phyloP scores from a whole-genome alignment of 371 early-diverging fungal species.

The Mortierella sp. region DNA sequence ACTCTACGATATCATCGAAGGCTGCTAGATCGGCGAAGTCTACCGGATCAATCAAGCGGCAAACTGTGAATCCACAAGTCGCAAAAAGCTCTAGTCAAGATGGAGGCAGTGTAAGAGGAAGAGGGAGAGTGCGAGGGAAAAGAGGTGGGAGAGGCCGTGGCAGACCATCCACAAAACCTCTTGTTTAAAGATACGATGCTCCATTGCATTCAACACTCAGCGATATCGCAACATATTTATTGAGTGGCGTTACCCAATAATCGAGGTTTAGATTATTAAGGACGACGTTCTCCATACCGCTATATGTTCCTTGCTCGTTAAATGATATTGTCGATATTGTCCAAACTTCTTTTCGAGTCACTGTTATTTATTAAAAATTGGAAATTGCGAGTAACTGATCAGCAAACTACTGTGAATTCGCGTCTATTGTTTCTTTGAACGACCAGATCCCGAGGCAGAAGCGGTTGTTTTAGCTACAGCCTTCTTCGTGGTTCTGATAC shows the following conservation, averaged over 20 bases:
- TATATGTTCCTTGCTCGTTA: not conserved
- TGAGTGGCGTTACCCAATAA: not conserved
- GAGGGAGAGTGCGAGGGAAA: not conserved
- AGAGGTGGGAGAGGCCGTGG: not conserved
- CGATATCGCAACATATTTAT: not conserved
- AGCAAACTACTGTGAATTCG: not conserved
- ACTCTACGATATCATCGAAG: not conserved
- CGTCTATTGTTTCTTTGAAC: conserved; percentile 35
- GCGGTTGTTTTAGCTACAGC: conserved; percentile 6
- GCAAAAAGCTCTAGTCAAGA: not conserved
- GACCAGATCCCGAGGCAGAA: conserved; percentile 9
- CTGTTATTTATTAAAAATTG: not conserved
- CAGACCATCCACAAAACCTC: not conserved
- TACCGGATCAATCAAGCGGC: not conserved
- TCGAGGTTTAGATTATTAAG: no score
- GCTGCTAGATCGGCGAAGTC: not conserved
- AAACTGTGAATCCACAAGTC: not conserved
- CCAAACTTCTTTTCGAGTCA: not conserved
- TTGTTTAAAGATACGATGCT: not conserved
- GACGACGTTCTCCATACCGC: no score
- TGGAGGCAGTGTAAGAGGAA: not conserved
- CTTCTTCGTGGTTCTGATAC: conserved; percentile 31
- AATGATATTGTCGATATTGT: not conserved
- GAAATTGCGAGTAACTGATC: not conserved
- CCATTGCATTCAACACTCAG: no score